Conservation (phyloP, 345 rosid species). For the Salix suchowensis region DNA sequence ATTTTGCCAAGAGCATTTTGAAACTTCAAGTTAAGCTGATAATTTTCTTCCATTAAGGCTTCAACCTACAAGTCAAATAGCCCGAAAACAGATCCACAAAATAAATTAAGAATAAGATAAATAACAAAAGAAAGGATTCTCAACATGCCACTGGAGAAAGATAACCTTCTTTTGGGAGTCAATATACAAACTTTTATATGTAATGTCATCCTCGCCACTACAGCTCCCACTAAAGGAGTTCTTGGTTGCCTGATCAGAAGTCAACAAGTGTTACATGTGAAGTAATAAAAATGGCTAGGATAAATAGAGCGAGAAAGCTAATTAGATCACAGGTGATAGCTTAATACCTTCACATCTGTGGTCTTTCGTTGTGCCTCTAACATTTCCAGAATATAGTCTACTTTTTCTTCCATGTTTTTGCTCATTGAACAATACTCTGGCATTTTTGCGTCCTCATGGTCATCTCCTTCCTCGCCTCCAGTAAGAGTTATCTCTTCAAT, state of each 20-base stretch:
- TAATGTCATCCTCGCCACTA: slow-evolving; percentile 10
- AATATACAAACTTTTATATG: slow-evolving; percentile 39
- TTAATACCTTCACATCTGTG: slow-evolving; percentile 26
- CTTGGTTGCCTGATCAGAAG: slow-evolving; percentile 15
- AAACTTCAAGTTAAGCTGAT: slow-evolving; percentile 11
- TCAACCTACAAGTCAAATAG: slow-evolving; percentile 18
- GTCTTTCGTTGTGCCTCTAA: slow-evolving; percentile 21
- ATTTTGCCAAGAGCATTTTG: slow-evolving; percentile 18
- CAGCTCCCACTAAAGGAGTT: slow-evolving; percentile 8
- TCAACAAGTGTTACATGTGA: background rate
- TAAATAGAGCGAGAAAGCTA: background rate
- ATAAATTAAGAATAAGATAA: background rate
- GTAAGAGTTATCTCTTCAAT: slow-evolving; percentile 29
- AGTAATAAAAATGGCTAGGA: background rate
- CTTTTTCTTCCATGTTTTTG: slow-evolving; percentile 29
- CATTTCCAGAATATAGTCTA: slow-evolving; percentile 22
- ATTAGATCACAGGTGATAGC: background rate
- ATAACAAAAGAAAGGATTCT: background rate
- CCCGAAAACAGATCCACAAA: background rate
- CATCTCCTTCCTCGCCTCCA: slow-evolving; percentile 38
- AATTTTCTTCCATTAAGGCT: slow-evolving; percentile 23
- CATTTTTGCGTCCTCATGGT: slow-evolving; percentile 13
- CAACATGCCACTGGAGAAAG: background rate
- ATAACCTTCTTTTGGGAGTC: slow-evolving; percentile 51
- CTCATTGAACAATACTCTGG: slow-evolving; percentile 8